phyloP scores from a whole-genome alignment of 441 rosid species.

The Eugenia klotzschiana region DNA sequence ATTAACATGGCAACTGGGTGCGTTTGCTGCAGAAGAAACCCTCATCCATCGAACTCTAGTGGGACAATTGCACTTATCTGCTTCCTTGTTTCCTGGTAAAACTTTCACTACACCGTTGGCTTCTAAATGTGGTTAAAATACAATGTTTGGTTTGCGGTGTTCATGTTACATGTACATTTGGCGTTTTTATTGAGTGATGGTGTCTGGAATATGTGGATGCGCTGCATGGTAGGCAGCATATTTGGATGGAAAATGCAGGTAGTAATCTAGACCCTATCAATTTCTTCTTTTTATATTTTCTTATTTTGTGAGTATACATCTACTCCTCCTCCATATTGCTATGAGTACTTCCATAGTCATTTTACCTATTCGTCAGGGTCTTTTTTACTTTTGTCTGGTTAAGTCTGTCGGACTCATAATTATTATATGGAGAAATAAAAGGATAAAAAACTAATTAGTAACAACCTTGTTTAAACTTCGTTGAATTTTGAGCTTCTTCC shows the following conservation, averaged over 20 bases:
- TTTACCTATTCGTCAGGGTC: background rate
- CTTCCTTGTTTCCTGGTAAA: slow-evolving; percentile 1
- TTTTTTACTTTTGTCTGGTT: background rate
- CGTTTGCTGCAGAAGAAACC: background rate
- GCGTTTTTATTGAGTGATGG: background rate
- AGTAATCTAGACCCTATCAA: background rate
- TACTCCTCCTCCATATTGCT: background rate
- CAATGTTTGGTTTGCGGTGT: background rate
- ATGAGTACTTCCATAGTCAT: background rate
- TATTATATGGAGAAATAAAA: background rate
- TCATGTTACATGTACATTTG: background rate
- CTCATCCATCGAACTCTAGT: background rate
- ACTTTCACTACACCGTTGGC: background rate
- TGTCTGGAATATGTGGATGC: background rate
- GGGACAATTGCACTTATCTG: background rate
- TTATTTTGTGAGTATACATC: background rate
- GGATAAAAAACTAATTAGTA: background rate
- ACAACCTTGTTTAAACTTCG: background rate
- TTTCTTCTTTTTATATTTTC: background rate
- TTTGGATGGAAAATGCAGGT: background rate
- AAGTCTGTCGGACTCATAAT: background rate
- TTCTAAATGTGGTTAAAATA: background rate
- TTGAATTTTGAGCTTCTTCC: background rate
- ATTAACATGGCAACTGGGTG: background rate
- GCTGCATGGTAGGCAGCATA: background rate